Evolutionary conservation across 2,329 filamentous ascomycete species (phyloP).

Genomic region (Chalara sp.): DNA sequence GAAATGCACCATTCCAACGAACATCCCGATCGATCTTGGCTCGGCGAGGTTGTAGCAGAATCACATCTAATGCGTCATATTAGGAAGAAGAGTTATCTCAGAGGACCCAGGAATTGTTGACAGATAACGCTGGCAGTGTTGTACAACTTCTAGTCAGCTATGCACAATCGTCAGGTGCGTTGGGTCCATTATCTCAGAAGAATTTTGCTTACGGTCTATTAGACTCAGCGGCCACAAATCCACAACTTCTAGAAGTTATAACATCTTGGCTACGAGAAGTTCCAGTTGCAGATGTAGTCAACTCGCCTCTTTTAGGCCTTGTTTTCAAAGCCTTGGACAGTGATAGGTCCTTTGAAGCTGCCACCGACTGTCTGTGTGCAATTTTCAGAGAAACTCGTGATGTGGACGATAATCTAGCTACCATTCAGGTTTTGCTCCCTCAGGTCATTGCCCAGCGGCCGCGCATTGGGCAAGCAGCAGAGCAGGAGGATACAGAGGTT

Average conservation of each 20-base stretch:
- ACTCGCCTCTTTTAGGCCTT: conserved; percentile 75
- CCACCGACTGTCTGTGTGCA: conserved; percentile 86
- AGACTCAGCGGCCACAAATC: conserved; percentile 77
- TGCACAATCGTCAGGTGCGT: conserved; percentile 80
- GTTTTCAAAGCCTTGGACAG: conserved; percentile 71
- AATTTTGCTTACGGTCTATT: conserved; percentile 17
- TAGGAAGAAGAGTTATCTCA: conserved; percentile 91
- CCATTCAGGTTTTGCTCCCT: conserved; percentile 78
- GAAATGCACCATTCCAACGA: conserved; percentile 40
- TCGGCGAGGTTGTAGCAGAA: conserved; percentile 28
- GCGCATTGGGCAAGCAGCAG: conserved; percentile 67
- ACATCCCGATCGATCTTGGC: conserved; percentile 27
- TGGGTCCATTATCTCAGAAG: conserved; percentile 3
- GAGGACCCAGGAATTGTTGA: conserved; percentile 82
- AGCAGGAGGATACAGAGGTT: conserved; percentile 75
- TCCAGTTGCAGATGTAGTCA: conserved; percentile 73
- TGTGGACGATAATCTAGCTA: conserved; percentile 79
- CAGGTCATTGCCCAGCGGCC: conserved; percentile 69
- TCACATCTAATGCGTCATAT: conserved; percentile 42
- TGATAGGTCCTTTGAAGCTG: conserved; percentile 75
- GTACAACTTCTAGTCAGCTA: conserved; percentile 84
- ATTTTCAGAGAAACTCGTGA: conserved; percentile 90
- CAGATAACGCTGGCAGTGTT: conserved; percentile 85
- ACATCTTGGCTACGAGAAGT: conserved; percentile 96
- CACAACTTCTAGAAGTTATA: conserved; percentile 88